Evolutionary conservation across 1,284 basidiomycete species (phyloP).

Genomic region (Leccinum fallax): DNA sequence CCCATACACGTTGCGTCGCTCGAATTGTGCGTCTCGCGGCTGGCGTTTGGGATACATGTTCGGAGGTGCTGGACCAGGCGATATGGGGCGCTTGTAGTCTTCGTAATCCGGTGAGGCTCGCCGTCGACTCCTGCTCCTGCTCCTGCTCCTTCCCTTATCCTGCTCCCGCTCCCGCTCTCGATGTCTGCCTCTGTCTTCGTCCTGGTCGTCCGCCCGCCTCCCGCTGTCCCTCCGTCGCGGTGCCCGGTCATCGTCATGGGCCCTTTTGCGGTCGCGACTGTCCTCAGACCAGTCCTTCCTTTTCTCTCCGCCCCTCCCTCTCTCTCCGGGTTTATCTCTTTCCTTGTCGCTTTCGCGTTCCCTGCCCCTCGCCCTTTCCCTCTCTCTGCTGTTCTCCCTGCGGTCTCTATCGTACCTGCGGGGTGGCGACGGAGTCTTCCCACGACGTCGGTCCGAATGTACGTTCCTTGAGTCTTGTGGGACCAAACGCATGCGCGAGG

Average conservation of each 20-base stretch:
- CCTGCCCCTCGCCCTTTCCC: constrained; percentile 16
- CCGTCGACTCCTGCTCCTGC: constrained; percentile 15
- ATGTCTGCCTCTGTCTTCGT: constrained; percentile 14
- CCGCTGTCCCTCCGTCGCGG: constrained; percentile 19
- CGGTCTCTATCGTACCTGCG: constrained; percentile 19
- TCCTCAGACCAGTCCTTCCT: constrained; percentile 6
- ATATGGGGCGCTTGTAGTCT: constrained; percentile 33
- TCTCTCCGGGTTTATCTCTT: not conserved
- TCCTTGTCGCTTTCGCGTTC: constrained; percentile 20
- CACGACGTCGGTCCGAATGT: constrained; percentile 21
- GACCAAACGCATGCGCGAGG: constrained; percentile 50
- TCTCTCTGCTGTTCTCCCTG: constrained; percentile 9
- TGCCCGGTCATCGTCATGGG: constrained; percentile 14
- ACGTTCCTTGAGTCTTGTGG: constrained; percentile 39
- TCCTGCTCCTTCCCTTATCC: constrained; percentile 24
- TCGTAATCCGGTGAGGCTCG: constrained; percentile 34
- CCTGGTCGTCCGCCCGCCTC: constrained; percentile 7
- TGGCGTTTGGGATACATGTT: constrained; percentile 45
- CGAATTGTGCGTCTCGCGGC: constrained; percentile 16
- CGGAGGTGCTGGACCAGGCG: constrained; percentile 25
- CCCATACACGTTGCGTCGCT: constrained; percentile 28
- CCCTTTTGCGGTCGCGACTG: constrained; percentile 11
- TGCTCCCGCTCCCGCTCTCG: constrained; percentile 14
- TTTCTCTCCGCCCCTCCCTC: constrained; percentile 7
- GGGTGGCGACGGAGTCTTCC: constrained; percentile 34